These are phyloP conservation scores for Podospora conica DNA, from an alignment of 495 filamentous ascomycete species.

Conservation along the genomic window DNA sequence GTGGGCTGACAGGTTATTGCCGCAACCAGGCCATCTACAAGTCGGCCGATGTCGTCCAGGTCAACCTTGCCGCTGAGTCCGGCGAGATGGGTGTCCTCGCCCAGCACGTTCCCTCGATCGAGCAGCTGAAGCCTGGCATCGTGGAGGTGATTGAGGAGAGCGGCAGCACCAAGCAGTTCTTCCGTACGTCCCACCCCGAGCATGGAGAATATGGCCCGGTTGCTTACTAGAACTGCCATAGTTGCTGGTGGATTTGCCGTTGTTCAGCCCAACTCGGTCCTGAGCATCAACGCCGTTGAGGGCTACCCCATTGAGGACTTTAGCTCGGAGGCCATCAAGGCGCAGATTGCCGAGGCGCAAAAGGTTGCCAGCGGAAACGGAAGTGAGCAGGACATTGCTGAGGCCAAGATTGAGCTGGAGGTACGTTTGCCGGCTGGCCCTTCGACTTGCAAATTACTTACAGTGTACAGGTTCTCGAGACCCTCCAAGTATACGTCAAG, in stretches of 20 bases:
- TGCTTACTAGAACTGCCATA: slow-evolving; percentile 28
- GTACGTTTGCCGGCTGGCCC: slow-evolving; percentile 41
- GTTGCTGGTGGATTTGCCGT: slow-evolving; percentile 96
- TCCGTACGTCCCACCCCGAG: slow-evolving; percentile 60
- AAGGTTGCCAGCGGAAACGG: slow-evolving; percentile 87
- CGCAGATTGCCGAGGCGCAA: slow-evolving; percentile 86
- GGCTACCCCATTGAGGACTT: slow-evolving; percentile 92
- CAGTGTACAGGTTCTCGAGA: slow-evolving; percentile 38
- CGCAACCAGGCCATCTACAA: slow-evolving; percentile 49
- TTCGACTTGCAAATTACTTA: slow-evolving; percentile 6
- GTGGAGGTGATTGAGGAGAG: slow-evolving; percentile 94
- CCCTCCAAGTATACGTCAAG: slow-evolving; percentile 69
- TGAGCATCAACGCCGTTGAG: slow-evolving; percentile 98
- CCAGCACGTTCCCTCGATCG: slow-evolving; percentile 97
- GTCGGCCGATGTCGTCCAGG: slow-evolving; percentile 75
- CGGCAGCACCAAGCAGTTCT: slow-evolving; percentile 89
- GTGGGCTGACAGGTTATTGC: slow-evolving; percentile 39
- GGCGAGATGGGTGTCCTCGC: slow-evolving; percentile 99
- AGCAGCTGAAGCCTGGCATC: slow-evolving; percentile 95
- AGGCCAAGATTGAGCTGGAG: slow-evolving; percentile 98
- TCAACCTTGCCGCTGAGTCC: slow-evolving; percentile 96
- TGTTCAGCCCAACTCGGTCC: slow-evolving; percentile 86
- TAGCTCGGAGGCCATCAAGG: slow-evolving; percentile 72
- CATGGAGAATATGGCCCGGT: slow-evolving; percentile 6
- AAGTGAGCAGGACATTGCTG: slow-evolving; percentile 95